Conservation (phyloP, 2,329 filamentous ascomycete species). For the Venturia pyrina region DNA sequence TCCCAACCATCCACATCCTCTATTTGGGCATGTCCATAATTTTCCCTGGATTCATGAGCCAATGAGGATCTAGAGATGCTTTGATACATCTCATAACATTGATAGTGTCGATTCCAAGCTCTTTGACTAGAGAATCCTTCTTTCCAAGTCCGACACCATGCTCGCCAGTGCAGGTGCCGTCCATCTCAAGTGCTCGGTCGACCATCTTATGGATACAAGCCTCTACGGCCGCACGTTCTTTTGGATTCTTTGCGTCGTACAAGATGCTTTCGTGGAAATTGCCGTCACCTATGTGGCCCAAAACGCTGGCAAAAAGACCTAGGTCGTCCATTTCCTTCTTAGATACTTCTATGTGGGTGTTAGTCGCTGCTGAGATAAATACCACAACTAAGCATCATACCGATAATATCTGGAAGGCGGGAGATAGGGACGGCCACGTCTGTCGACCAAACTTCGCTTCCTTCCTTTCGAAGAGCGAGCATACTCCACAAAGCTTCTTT, state of each 20-base stretch:
- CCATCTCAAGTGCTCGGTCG: constrained; percentile 81
- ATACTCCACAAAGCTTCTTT: constrained; percentile 54
- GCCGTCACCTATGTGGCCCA: constrained; percentile 86
- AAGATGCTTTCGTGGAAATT: constrained; percentile 94
- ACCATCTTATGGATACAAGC: constrained; percentile 84
- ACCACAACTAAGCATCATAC: constrained; percentile 22
- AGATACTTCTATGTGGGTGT: constrained; percentile 53
- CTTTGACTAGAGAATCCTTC: constrained; percentile 67
- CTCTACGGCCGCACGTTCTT: constrained; percentile 66
- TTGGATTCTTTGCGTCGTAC: constrained; percentile 61
- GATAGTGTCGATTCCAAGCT: constrained; percentile 71
- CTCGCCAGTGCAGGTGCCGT: constrained; percentile 85
- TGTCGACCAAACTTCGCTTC: constrained; percentile 50
- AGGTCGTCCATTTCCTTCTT: constrained; percentile 84
- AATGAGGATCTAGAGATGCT: constrained; percentile 68
- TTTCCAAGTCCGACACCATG: constrained; percentile 81
- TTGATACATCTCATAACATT: constrained; percentile 81
- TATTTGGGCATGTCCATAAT: constrained; percentile 54
- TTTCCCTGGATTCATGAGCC: constrained; percentile 89
- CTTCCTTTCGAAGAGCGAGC: constrained; percentile 44
- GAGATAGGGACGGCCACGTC: constrained; percentile 68
- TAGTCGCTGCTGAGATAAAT: not conserved
- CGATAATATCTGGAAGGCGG: constrained; percentile 55
- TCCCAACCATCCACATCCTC: not conserved
- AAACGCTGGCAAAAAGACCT: constrained; percentile 74